Evolutionary conservation across 768 basidiomycete genomes (phyloP), one percentile per base, ranked within the genome.

Genomic region (Candolleomyces aberdarensis): DNA sequence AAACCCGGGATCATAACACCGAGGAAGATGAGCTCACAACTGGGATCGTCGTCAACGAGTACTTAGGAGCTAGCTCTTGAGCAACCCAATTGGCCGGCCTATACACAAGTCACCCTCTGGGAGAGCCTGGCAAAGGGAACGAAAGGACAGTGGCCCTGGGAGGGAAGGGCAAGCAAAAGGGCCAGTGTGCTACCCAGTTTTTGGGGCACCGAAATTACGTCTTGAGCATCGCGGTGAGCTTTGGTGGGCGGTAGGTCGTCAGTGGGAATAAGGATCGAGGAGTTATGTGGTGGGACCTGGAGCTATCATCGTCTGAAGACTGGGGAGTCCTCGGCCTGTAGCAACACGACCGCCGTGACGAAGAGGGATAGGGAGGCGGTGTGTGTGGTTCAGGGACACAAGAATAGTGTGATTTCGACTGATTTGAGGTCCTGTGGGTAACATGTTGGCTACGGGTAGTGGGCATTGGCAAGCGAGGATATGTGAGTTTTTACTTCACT

Each of bases 261-360:
- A 89, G 87, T n/a, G 91, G 92, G n/a, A 71, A 68, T 20, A 92
- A 92, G 71, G 91, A 94, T 72, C 85, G 92, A 32, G 87, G 87
- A 3, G 89, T 93, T 58, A 88, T 91, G 69, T 89, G 89, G 67
- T 87, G 86, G 83, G 86, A 90, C 19, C 19, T 61, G n/a, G 31
- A 32, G 50, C 17, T 7, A 5, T 31, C 46, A 14, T 36, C 46
- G 49, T 29, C 36, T 15, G 47, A 49, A 8, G 47, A 40, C 15
- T 48, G 59, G 46, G 26, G 56, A 39, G 32, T 7, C 26, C 9
- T 17, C 6, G 56, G 32, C 20, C 15, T 8, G 26, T 51, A 13
- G 49, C 8, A 7, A 1, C 7, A 9, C 6, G 44, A 46, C 8
- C 7, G 44, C 19, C 1, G 44, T 17, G 44, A 17, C 15, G 68